Base-by-base conservation (phyloP, 495 filamentous ascomycete genomes). In the Lophium mytilinum region DNA sequence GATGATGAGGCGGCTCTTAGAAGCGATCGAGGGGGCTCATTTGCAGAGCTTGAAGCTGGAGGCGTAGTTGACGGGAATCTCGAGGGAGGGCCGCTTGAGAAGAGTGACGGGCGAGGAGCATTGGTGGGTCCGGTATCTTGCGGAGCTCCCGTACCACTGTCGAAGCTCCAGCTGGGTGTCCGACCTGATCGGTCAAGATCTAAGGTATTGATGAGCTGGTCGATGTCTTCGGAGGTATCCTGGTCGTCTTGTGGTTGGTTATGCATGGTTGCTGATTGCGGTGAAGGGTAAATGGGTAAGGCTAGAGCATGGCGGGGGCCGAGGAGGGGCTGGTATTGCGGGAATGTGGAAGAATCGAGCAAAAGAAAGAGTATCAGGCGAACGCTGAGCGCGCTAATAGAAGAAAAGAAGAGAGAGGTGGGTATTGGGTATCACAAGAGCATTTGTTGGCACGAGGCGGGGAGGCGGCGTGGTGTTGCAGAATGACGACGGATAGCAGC, bases 81-180 rank as follows among this genome's bases (percentile, higher is more conserved):
- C 21, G 45, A 48, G 4, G 69, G 69, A 41, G 69, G 69, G 24
- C 69, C 69, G 6, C 69, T 68, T n/a, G 69, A 65, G 60, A 72
- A 72, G 50, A 72, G 72, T 15, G 70, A 71, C 11, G 68, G 61
- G 37, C 53, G 63, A 15, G 69, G 67, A 11, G 68, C 67, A 45
- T 64, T 72, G 60, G 18, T 48, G 45, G 45, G 45, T 21, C 45
- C 45, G 14, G 45, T 24, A 9, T 48, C 43, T 58, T 35, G 53
- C 46, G 8, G 61, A 49, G 45, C 48, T 55, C 15, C 64, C 17
- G 33, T 30, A 7, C 21, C 21, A 8, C 15, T 12, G 33, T 50
- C 15, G 61, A 67, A 48, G 56, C 66, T 48, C 45, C 45, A 48
- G 15, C 18, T 48, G 14, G 45, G 45, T 24, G 45, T 18, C 14